Conservation (phyloP, 106 monocot genomes). For the Narthecium ossifragum region DNA sequence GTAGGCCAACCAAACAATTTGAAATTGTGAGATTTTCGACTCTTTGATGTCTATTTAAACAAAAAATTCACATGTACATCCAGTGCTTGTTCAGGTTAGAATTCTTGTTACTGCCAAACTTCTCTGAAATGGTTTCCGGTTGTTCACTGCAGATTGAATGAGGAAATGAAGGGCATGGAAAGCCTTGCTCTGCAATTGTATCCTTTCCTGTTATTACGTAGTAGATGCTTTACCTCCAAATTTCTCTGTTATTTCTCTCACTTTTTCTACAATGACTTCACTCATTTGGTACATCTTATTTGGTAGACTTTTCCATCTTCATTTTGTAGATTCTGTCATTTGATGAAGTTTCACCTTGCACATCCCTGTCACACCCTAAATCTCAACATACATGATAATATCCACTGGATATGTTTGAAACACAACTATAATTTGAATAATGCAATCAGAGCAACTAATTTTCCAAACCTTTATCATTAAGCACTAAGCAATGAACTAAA, state of each 20-base stretch:
- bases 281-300: background rate
- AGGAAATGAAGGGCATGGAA: conserved; percentile 71
- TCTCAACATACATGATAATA: background rate
- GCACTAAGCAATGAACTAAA: background rate
- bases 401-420: background rate
- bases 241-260: background rate
- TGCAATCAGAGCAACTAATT: background rate
- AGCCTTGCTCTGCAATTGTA: conserved; percentile 61
- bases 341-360: background rate
- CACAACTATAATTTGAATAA: no score
- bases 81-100: no score
- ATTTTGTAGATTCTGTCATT: background rate
- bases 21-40: no score
- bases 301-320: background rate
- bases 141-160: conserved; percentile 46
- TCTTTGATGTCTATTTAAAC: no score
- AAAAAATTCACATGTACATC: no score
- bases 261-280: background rate
- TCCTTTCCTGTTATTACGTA: conserved; percentile 32
- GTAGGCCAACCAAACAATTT: no score
- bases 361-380: background rate
- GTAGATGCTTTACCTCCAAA: no score
- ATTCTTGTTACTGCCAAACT: no score
- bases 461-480: background rate
- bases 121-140: background rate